Evolutionary conservation across 306 rosid genomes (phyloP).

Genomic region (Cicer judaicum): DNA sequence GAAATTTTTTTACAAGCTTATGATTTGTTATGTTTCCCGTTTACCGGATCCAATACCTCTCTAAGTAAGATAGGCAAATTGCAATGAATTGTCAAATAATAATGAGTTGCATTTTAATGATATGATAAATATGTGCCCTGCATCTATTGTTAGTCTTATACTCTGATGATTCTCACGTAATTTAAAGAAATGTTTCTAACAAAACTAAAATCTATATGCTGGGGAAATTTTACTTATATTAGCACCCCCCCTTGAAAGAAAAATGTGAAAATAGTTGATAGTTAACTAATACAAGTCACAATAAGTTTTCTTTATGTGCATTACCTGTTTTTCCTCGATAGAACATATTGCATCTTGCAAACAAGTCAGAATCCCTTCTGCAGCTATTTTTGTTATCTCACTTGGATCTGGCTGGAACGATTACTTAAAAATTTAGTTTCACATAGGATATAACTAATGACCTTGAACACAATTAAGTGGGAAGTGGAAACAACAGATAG

Average conservation of each 20-base stretch:
- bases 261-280: constrained; percentile 7
- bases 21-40: not conserved
- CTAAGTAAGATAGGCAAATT: not conserved
- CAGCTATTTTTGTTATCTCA: constrained; percentile 81
- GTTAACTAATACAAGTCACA: constrained; percentile 13
- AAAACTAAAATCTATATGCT: constrained; percentile 10
- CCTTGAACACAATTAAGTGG: constrained; percentile 37
- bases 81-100: constrained; percentile 17
- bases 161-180: not conserved
- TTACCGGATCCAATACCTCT: not conserved
- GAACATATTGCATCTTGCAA: constrained; percentile 83
- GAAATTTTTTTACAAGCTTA: not conserved
- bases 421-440: constrained; percentile 40
- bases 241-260: constrained; percentile 14
- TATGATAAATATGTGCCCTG: constrained; percentile 18
- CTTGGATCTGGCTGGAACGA: constrained; percentile 79
- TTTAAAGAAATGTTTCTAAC: constrained; percentile 10
- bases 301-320: constrained; percentile 14
- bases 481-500: constrained; percentile 39
- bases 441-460: constrained; percentile 15
- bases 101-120: constrained; percentile 4
- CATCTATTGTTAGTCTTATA: constrained; percentile 15
- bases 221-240: not conserved
- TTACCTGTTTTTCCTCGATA: constrained; percentile 81
- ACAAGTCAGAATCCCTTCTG: constrained; percentile 91